Percentiles rank a stretch among this genome's conserved stretches.
Evolutionary conservation across 208 protist species (phyloP).

Genomic region (Acanthamoeba sp.): DNA sequence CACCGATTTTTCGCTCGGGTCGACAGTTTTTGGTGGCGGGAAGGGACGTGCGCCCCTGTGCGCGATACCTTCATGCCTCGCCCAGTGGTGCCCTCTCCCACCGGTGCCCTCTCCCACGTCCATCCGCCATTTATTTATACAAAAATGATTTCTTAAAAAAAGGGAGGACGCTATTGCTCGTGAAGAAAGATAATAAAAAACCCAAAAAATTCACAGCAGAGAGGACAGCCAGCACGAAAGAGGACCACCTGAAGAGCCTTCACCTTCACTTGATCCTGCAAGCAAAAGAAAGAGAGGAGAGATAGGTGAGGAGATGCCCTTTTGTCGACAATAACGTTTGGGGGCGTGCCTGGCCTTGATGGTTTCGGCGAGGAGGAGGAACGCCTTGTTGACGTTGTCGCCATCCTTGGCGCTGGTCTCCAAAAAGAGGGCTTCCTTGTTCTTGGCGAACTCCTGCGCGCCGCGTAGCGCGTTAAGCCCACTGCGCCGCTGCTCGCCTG

Average conservation of each 20-base stretch:
- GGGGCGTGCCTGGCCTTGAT: constrained; percentile 30
- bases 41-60: no score
- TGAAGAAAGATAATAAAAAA: no score
- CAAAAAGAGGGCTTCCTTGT: constrained; percentile 54
- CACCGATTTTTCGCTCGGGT: not conserved
- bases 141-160: not conserved
- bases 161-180: no score
- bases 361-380: constrained; percentile 56
- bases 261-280: constrained; percentile 21
- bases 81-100: no score
- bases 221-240: no score
- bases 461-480: no score
- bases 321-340: not conserved
- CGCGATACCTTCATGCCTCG: no score
- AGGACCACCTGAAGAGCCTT: no score
- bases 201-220: no score
- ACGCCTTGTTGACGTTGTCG: constrained; percentile 65
- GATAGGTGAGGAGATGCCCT: not conserved
- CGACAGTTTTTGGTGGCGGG: no score
- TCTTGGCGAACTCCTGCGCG: constrained; percentile 57
- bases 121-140: not conserved
- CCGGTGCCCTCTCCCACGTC: no score
- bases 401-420: constrained; percentile 75
- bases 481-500: not conserved
- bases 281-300: not conserved